Percentiles rank a stretch among this genome's conserved stretches.
phyloP scores from a whole-genome alignment of 148 eudicot genomes.

The Dianthus caryophyllus region DNA sequence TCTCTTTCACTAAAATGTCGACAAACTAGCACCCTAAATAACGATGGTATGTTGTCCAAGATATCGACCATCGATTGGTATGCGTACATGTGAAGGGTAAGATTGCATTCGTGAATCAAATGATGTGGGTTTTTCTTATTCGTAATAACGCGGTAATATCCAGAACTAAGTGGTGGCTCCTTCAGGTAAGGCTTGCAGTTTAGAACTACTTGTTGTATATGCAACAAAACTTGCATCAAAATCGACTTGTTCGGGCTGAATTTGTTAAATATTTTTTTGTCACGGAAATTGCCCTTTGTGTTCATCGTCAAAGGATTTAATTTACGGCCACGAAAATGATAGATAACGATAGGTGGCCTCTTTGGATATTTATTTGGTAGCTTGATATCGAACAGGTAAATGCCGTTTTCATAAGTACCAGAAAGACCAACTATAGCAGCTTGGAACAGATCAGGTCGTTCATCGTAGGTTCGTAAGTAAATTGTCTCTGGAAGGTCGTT shows the following conservation, averaged over 20 bases:
- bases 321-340: constrained; percentile 1
- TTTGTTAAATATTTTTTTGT: background rate
- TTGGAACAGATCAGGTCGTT: constrained; percentile 9
- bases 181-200: background rate
- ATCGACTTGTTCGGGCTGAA: background rate
- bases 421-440: constrained; percentile 3
- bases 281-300: background rate
- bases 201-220: constrained; percentile 1
- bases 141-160: no score
- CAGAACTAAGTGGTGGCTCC: background rate
- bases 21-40: background rate
- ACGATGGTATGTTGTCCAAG: background rate
- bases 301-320: background rate
- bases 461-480: constrained; percentile 1
- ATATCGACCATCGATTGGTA: constrained; percentile 12
- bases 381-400: background rate
- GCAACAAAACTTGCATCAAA: constrained; percentile 1
- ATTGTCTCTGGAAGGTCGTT: constrained; percentile 7
- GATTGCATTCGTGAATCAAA: background rate
- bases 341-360: background rate
- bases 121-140: background rate
- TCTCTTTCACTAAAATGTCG: background rate
- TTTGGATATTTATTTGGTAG: background rate
- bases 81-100: background rate
- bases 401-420: constrained; percentile 7